Conservation (phyloP, 2,329 filamentous ascomycete species). For the Penicillium carneum region DNA sequence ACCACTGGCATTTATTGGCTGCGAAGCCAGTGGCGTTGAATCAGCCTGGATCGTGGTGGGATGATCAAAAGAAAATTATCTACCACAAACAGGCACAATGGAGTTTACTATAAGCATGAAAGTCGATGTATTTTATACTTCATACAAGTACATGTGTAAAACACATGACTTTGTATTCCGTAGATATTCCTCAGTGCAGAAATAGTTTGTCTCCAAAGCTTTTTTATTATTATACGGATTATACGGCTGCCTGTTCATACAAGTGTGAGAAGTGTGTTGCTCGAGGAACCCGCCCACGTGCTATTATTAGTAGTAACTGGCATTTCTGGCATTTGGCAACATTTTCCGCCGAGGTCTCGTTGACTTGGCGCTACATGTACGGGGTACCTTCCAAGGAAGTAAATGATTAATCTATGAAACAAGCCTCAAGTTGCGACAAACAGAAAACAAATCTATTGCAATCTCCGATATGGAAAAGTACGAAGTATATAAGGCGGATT, state of each 20-base stretch:
- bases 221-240: neutral
- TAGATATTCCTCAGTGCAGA: neutral
- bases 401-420: no score
- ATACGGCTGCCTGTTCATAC: constrained; percentile 8
- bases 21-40: neutral
- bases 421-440: no score
- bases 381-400: no score
- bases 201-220: neutral
- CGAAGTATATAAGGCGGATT: no score
- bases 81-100: constrained; percentile 16
- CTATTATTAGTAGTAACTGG: constrained; percentile 10
- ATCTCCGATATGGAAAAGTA: no score
- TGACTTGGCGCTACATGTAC: no score
- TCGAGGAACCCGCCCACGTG: constrained; percentile 5
- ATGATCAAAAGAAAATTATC: neutral
- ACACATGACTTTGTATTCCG: neutral
- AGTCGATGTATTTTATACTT: neutral
- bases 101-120: neutral
- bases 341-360: neutral
- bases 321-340: neutral
- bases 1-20: neutral
- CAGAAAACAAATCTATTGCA: no score
- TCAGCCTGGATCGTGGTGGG: no score
- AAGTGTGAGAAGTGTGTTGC: constrained; percentile 9
- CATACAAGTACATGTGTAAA: neutral